Evolutionary conservation across 2,329 filamentous ascomycete genomes (phyloP), one percentile per base, ranked within the genome.

Genomic region (Stylonectria norvegica): DNA sequence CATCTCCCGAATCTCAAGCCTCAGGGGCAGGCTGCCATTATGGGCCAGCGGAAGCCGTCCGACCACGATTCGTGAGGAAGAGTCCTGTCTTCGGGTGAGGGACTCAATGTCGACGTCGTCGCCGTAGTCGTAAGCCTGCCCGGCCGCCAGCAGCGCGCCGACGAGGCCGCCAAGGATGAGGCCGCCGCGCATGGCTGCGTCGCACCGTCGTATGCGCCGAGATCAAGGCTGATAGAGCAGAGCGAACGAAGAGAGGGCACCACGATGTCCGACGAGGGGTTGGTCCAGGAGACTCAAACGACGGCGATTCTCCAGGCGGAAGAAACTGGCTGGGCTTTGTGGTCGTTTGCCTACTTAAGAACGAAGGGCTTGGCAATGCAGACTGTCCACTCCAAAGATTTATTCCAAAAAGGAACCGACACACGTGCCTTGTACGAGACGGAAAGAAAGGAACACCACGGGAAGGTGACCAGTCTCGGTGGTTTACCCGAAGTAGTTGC

Each of bases 1-100:
- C 52, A 94, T 70, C 27, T 84, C 68, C 32, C 83, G 73, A 48
- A 94, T 78, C 57, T 93, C 86, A 35, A 73, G 71, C 48, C 88
- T 77, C 25, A 68, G 40, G 10, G 68, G 72, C 7, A 70, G 48
- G 12, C 64, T 65, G 29, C 63, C 67, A 45, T 72, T 65, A 18
- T 48, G 49, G 34, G 63, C 50, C 5, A 60, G 50, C 9, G 70
- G 70, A 10, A 73, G 60, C 7, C 66, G 66, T 4, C 61, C 63
- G 14, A 76, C 65, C 32, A 78, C 61, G 32, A 76, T 63, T 14
- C 53, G 45, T 46, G 55, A 20, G 58, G 58, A 25, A 33, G 51
- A 20, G 43, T 62, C 59, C 33, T 71, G 64, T 28, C 73, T 67
- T 43, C 68, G 71, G 20, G 64, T 57, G 17, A 71, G 53, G 8